These are phyloP conservation scores for Chlorella sp. DNA, from an alignment of 139 green algal genomes.

Conservation along the genomic window DNA sequence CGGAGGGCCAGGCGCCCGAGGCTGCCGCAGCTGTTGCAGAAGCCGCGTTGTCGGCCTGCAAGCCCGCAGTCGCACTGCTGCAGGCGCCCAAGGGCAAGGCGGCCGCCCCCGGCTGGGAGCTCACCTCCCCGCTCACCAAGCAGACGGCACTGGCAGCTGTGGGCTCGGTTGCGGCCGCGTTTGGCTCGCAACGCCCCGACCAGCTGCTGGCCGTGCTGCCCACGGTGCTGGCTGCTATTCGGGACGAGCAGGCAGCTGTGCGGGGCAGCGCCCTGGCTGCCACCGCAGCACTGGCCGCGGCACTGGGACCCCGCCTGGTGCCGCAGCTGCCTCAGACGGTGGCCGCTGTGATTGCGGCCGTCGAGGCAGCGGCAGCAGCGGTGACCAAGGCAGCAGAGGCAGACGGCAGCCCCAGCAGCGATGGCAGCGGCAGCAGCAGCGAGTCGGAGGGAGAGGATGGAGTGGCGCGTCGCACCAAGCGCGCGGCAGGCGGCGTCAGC, in stretches of 20 bases:
- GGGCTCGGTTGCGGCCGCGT: conserved; percentile 40
- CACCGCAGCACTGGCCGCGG: conserved; percentile 33
- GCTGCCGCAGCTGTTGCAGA: neutral
- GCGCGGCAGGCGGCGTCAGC: neutral
- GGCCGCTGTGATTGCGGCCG: conserved; percentile 49
- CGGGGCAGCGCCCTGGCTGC: conserved; percentile 58
- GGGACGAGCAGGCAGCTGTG: conserved; percentile 43
- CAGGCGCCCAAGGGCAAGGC: neutral
- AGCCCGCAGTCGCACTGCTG: conserved; percentile 38
- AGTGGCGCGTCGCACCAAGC: neutral
- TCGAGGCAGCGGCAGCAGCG: conserved; percentile 30
- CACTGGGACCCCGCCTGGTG: conserved; percentile 59
- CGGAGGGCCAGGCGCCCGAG: conserved; percentile 18
- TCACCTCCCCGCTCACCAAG: conserved; percentile 21
- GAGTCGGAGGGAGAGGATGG: neutral
- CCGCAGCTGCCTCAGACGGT: conserved; percentile 65
- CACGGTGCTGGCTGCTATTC: conserved; percentile 26
- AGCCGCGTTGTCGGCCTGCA: conserved; percentile 42
- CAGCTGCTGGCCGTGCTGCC: conserved; percentile 33
- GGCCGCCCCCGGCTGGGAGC: neutral
- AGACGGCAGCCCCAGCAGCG: neutral
- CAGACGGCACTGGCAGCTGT: conserved; percentile 62
- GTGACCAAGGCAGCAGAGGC: conserved; percentile 28
- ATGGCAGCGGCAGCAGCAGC: neutral
- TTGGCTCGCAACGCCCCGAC: conserved; percentile 35